Evolutionary conservation across 2,329 filamentous ascomycete species (phyloP).

Genomic region (Nannizziopsis barbatae): DNA sequence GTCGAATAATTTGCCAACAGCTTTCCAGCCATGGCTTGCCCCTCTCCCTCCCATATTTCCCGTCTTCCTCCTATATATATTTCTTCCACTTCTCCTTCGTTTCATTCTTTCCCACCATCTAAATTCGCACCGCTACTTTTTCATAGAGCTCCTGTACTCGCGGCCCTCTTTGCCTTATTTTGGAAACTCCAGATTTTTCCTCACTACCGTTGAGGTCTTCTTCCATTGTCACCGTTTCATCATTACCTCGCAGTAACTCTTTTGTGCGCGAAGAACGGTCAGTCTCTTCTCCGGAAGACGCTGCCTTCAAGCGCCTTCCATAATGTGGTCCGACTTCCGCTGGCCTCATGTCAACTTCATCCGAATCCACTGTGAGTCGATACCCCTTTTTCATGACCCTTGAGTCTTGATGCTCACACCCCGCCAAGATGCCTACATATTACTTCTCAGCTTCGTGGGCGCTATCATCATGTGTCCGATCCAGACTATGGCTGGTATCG

Average conservation of each 20-base stretch:
- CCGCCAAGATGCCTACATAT: conserved; percentile 37
- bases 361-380: conserved; percentile 11
- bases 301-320: background rate
- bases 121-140: background rate
- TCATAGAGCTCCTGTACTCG: background rate
- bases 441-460: conserved; percentile 28
- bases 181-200: no score
- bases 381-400: background rate
- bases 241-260: background rate
- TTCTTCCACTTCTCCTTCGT: background rate
- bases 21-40: no score
- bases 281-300: background rate
- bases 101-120: background rate
- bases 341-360: conserved; percentile 12
- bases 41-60: background rate
- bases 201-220: background rate
- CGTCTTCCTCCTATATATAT: background rate
- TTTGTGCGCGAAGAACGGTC: background rate
- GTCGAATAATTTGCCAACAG: no score
- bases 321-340: conserved; percentile 8
- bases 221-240: background rate
- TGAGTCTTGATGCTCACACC: conserved; percentile 14
- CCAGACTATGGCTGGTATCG: conserved; percentile 35
- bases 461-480: conserved; percentile 30
- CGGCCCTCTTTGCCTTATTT: background rate